Percentiles rank a stretch among this genome's conserved stretches.
Conservation (phyloP, 2,329 filamentous ascomycete genomes). For the Xenoacremonium recifei region DNA sequence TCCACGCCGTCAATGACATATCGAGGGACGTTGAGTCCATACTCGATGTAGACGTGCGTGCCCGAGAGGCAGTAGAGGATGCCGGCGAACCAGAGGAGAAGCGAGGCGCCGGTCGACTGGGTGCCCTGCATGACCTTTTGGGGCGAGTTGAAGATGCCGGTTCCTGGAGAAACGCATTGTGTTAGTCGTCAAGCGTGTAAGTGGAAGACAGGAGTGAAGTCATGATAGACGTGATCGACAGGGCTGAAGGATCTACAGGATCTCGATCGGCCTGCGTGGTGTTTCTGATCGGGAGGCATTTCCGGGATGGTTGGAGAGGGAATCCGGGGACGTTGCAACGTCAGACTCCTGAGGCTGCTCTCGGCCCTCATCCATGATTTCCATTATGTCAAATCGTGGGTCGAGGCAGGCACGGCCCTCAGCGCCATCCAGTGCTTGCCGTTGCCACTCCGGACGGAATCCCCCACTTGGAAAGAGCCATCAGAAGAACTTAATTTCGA, state of each 20-base stretch:
- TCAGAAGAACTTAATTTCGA: conserved; percentile 14
- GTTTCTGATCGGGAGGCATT: neutral
- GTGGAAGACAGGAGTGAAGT: too few relatives aligned
- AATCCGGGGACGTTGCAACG: neutral
- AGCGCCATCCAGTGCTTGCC: conserved; percentile 3
- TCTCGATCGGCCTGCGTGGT: too few relatives aligned
- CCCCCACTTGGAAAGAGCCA: conserved; percentile 20
- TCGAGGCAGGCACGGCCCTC: neutral
- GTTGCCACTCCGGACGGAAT: conserved; percentile 1
- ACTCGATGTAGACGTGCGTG: conserved; percentile 41
- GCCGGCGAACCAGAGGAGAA: conserved; percentile 41
- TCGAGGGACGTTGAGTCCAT: conserved; percentile 45
- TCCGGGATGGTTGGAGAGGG: neutral
- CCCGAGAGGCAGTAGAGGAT: conserved; percentile 37
- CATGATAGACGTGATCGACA: too few relatives aligned
- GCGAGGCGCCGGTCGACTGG: conserved; percentile 29
- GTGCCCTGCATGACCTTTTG: conserved; percentile 32
- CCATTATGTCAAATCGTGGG: neutral
- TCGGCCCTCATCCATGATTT: neutral
- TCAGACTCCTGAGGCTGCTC: neutral
- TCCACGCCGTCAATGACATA: conserved; percentile 37
- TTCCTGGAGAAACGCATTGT: conserved; percentile 27
- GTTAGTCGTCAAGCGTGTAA: neutral
- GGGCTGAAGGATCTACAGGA: too few relatives aligned
- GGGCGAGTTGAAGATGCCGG: conserved; percentile 37